Conservation (phyloP, 2,329 filamentous ascomycete genomes). For the Paecilomyces sp. region DNA sequence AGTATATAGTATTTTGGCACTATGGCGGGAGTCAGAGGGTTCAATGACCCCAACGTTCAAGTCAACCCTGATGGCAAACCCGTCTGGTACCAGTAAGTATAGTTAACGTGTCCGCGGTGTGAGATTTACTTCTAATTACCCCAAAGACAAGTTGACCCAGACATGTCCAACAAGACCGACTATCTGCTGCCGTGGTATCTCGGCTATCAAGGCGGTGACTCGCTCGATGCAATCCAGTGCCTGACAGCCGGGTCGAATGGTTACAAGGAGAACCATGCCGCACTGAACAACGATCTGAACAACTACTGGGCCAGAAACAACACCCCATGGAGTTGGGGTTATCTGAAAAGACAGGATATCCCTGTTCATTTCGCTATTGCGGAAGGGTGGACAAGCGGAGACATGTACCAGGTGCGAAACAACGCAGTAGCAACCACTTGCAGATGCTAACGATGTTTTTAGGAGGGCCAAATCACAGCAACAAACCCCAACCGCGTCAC, state of each 20-base stretch:
- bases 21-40: conserved; percentile 50
- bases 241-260: conserved; percentile 47
- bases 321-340: conserved; percentile 48
- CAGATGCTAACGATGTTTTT: conserved; percentile 1
- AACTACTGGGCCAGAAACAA: conserved; percentile 50
- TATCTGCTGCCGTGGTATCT: conserved; percentile 48
- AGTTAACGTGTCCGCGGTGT: background rate
- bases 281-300: conserved; percentile 46
- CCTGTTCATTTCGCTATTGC: conserved; percentile 50
- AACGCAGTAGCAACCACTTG: background rate
- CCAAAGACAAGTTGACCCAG: conserved; percentile 28
- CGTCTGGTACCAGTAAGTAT: conserved; percentile 43
- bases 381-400: conserved; percentile 48
- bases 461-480: conserved; percentile 45
- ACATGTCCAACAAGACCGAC: conserved; percentile 35
- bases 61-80: conserved; percentile 38
- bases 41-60: conserved; percentile 51
- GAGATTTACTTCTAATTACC: background rate
- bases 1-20: conserved; percentile 46
- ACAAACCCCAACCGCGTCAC: conserved; percentile 49
- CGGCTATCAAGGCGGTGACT: conserved; percentile 48
- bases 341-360: conserved; percentile 46
- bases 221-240: conserved; percentile 47
- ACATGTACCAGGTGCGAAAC: conserved; percentile 46
- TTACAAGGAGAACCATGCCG: conserved; percentile 46